Evolutionary conservation across 768 basidiomycete genomes (phyloP), one percentile per base, ranked within the genome.

Genomic region (Termitomyces sp.): DNA sequence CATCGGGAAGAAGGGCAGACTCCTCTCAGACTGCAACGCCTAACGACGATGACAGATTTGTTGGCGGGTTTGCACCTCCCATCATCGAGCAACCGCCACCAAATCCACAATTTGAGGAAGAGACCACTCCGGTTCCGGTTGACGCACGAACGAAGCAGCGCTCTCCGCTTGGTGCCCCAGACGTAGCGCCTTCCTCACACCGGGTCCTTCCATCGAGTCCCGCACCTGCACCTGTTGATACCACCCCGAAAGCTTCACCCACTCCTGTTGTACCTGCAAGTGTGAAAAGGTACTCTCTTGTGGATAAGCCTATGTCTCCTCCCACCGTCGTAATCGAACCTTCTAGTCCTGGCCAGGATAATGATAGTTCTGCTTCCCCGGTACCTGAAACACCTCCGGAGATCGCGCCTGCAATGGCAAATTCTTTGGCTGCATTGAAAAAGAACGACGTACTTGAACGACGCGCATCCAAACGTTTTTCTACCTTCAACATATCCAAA

Each of bases 391-490:
- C 76, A 22, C 76, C 82, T 20, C 69, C 74, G 1, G 75, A 77
- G 24, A 70, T 75, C 32, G 72, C 77, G 13, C 88, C 90, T 40
- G 89, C 84, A 0, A 85, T 92, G 28, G 91, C 90, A 55, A 85
- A 85, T 68, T 90, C 92, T 6, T 82, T 98, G 11, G 94, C 92
- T 7, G 94, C 94, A 8, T 80, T 99, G 50, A 90, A 96, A 74
- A 87, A 90, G 68, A 88, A 85, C 55, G 94, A 96, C 66, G 83
- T 87, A 0, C 82, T 98, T 42, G 93, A 95, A 67, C 86, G 96
- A 22, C 83, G 96, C 50, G 96, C 96, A 18, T 95, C 92, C 22
- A 98, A 98, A 71, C 91, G 97, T 0, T 98, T 95, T 76, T 97
- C 95, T 46, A 88, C 89, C 1, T 98, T 96, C 71, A 92, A 95